These are phyloP conservation scores for Neonectria coccinea DNA, from an alignment of 2,329 filamentous ascomycete genomes.

Conservation along the genomic window DNA sequence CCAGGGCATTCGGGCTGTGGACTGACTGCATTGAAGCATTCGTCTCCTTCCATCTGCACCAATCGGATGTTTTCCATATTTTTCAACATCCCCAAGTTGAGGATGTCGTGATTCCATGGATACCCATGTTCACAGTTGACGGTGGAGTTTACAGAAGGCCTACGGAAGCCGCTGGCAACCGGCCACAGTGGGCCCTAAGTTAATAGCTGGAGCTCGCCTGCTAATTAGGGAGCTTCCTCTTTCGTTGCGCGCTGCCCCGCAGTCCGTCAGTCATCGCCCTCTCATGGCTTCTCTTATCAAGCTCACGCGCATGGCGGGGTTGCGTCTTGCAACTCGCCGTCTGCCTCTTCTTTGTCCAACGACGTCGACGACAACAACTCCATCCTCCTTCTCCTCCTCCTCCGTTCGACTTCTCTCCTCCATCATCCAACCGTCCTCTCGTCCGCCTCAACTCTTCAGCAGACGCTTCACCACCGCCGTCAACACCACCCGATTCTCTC, in stretches of 20 bases:
- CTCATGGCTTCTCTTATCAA: constrained; percentile 31
- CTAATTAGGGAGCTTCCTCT: constrained; percentile 38
- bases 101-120: background rate
- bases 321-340: constrained; percentile 16
- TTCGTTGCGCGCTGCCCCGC: constrained; percentile 30
- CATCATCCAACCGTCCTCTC: background rate
- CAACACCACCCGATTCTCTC: background rate
- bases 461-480: constrained; percentile 16
- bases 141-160: constrained; percentile 14
- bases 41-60: background rate
- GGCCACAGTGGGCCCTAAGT: constrained; percentile 32
- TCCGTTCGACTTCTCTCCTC: constrained; percentile 2
- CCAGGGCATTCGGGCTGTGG: background rate
- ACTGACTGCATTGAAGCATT: background rate
- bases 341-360: constrained; percentile 2
- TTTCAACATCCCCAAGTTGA: background rate
- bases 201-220: background rate
- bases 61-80: background rate
- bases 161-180: constrained; percentile 42
- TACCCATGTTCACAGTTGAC: background rate
- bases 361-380: background rate
- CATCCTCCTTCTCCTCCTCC: background rate
- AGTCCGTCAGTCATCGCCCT: constrained; percentile 8
- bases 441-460: background rate
- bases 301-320: constrained; percentile 30